Evolutionary conservation across 129 eudicot species (phyloP), one percentile per base, ranked within the genome.

Genomic region (Centaurea solstitialis): DNA sequence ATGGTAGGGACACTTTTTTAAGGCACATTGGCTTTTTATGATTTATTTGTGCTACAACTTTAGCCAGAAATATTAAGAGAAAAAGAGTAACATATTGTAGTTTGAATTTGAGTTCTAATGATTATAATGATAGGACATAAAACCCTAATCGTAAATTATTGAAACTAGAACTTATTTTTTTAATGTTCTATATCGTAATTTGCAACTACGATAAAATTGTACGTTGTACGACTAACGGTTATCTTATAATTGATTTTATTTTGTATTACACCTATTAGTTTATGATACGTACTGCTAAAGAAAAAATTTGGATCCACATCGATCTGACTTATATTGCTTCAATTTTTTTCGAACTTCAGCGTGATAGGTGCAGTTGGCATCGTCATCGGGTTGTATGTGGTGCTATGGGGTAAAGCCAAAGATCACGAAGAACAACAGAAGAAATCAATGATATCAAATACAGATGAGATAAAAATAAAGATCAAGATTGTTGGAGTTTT

Each of bases 371-470:
- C 92, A 73, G 22, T 87, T 59, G 89, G 86, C 22, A 91, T 90
- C 78, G 74, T 94, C 21, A 59, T 81, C 17, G 98, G 98, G 79
- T 65, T 94, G 30, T 91, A 94, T 75, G 81, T 77, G 0, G 92
- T 93, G 73, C 78, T 93, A 18, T 93, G 98, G 96, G 96, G 98
- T 11, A 90, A 93, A 87, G 90, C 95, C 17, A 84, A 90, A 82
- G 98, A 89, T 66, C 65, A 84, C 20, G 76, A 82, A 78, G 84
- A 84, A 74, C 74, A 64, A 45, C 39, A 41, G 73, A 83, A 83
- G 77, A 76, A 41, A 37, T 41, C 22, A 28, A 61, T 41, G 59
- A 76, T 69, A 40, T 47, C 81, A 13, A 73, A 82, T 73, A 82
- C 65, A 1, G 69, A 80, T 33, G 82, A 57, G 65, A 57, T 57